A percentile compares a stretch with the other conserved stretches of the same genome.
Evolutionary conservation across 2,329 filamentous ascomycete genomes (phyloP).

Genomic region (Rutstroemia sp.): DNA sequence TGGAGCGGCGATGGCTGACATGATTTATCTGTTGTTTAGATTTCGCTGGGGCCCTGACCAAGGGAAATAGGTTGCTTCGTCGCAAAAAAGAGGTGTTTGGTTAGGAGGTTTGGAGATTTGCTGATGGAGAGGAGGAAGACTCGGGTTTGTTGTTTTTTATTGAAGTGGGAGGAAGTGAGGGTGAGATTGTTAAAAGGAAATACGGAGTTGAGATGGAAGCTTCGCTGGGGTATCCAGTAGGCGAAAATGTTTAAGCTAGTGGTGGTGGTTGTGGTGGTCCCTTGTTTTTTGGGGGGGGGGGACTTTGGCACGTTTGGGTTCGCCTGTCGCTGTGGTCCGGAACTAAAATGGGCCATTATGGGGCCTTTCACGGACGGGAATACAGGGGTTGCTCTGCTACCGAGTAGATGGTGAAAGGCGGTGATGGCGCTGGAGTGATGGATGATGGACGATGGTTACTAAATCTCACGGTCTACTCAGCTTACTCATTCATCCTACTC

Average conservation of each 20-base stretch:
- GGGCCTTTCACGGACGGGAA: too few species aligned
- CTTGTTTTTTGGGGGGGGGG: neutral
- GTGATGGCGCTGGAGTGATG: too few species aligned
- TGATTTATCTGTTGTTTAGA: constrained; percentile 42
- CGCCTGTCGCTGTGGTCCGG: too few species aligned
- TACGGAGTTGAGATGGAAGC: neutral
- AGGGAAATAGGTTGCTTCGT: constrained; percentile 88
- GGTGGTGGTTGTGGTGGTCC: neutral
- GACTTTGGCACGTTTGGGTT: neutral
- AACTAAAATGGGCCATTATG: too few species aligned
- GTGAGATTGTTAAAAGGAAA: neutral
- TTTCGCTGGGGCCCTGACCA: constrained; percentile 79
- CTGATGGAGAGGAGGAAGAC: neutral
- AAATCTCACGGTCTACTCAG: too few species aligned
- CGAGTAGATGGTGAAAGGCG: too few species aligned
- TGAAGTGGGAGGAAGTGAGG: neutral
- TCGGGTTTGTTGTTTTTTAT: neutral
- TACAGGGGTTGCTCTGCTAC: too few species aligned
- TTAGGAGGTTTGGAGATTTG: neutral
- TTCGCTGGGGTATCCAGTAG: neutral
- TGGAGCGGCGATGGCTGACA: constrained; percentile 50
- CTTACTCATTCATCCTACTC: too few species aligned
- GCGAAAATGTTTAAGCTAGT: neutral
- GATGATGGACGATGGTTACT: too few species aligned
- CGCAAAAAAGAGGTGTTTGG: constrained; percentile 37